Evolutionary conservation across 306 rosid genomes (phyloP), one percentile per base, ranked within the genome.

Genomic region (Echinosophora koreensis): DNA sequence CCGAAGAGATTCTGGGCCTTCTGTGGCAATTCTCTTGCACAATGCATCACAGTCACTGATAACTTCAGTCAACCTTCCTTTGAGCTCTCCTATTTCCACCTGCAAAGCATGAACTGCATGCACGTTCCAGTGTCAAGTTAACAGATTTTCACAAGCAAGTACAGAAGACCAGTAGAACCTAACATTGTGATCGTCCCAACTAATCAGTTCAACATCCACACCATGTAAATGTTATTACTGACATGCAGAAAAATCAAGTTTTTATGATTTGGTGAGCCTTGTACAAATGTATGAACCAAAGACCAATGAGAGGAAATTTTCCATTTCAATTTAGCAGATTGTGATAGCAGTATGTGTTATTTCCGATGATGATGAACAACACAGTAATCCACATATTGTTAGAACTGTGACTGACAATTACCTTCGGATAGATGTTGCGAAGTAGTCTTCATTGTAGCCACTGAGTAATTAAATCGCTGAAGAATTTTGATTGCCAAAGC

Each of bases 391-490:
- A 68, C 42, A 66, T 34, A 66, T 41, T 79, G 59, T 30, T 57
- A 65, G 37, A 71, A 49, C 22, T 28, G 54, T 42, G 60, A 38
- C 66, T 35, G 69, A 74, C 34, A 73, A 68, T 66, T 85, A 95
- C 99, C 97, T 92, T 83, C 97, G n/a, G 92, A 89, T 82, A 95
- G 84, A 85, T 90, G 91, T 47, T 87, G 97, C 14, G 99, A 92
- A 63, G 96, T 83, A 37, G 89, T 81, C 88, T 86, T 90, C 96
- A 90, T 90, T 44, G 96, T 85, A 30, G 97, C 89, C 38, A 70
- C 90, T 5, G 97, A 95, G 71, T 83, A 83, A 80, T 95, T 92
- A 71, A 82, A 88, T n/a, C 97, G 93, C 74, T 89, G 94, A 69
- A 86, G 88, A 83, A 95, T 97, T 83, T 95, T 95, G 74, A 79